Evolutionary conservation across 805 yeast species (phyloP).

Genomic region (Wickerhamomyces kurtzmanii): DNA sequence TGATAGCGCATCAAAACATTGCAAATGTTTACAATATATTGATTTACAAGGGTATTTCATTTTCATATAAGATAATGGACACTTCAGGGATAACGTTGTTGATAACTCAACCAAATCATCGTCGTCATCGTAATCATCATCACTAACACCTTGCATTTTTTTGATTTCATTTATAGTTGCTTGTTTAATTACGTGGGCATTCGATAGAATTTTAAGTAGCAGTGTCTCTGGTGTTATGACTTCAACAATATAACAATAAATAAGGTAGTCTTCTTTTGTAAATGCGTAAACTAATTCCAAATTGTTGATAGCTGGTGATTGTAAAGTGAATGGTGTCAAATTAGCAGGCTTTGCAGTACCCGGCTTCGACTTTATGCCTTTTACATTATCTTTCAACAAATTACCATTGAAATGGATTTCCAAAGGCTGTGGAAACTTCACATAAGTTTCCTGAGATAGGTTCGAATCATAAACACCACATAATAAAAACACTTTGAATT

Average conservation of each 20-base stretch:
- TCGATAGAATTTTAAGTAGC: slow-evolving; percentile 26
- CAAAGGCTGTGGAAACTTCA: slow-evolving; percentile 65
- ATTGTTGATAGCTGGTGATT: slow-evolving; percentile 24
- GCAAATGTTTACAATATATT: slow-evolving; percentile 64
- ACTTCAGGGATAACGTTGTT: slow-evolving; percentile 56
- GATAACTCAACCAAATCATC: slow-evolving; percentile 66
- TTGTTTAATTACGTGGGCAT: slow-evolving; percentile 43
- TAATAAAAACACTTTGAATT: slow-evolving; percentile 36
- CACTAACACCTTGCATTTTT: slow-evolving; percentile 13
- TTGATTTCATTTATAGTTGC: slow-evolving; percentile 40
- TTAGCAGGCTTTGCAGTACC: slow-evolving; percentile 84
- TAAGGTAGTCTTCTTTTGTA: slow-evolving; percentile 36
- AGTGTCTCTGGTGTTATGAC: slow-evolving; percentile 29
- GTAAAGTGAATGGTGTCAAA: slow-evolving; percentile 40
- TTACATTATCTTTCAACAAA: slow-evolving; percentile 41
- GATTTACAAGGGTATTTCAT: slow-evolving; percentile 70
- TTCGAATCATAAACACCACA: slow-evolving; percentile 35
- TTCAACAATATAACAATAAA: slow-evolving; percentile 54
- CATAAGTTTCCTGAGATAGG: slow-evolving; percentile 17
- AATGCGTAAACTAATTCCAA: slow-evolving; percentile 50
- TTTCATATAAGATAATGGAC: slow-evolving; percentile 69
- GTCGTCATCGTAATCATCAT: slow-evolving; percentile 38
- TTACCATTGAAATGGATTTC: slow-evolving; percentile 55
- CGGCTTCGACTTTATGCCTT: slow-evolving; percentile 66
- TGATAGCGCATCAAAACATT: slow-evolving; percentile 78